Percentiles rank a stretch among this genome's conserved stretches.
These are phyloP conservation scores for Rhizoclosmatium globosum DNA, from an alignment of 192 early-diverging fungal genomes.

Conservation along the genomic window DNA sequence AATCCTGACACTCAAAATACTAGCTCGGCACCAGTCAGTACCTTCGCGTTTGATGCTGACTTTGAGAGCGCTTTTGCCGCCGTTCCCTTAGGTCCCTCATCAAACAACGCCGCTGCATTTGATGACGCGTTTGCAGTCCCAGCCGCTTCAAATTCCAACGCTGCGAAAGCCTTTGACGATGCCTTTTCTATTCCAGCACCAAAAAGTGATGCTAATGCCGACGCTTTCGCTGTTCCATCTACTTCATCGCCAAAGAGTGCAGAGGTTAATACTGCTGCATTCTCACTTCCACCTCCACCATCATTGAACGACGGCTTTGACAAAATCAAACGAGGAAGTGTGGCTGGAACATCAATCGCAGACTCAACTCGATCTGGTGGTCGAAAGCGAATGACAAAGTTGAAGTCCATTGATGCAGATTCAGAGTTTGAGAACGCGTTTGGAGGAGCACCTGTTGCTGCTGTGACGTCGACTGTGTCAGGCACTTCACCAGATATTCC, in stretches of 20 bases:
- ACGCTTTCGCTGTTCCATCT: conserved; percentile 1
- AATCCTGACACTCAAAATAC: neutral
- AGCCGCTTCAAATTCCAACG: neutral
- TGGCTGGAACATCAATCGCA: neutral
- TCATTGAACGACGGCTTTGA: conserved; percentile 10
- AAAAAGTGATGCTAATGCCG: neutral
- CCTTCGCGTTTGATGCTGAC: conserved; percentile 35
- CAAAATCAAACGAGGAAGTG: conserved; percentile 16
- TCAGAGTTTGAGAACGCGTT: conserved; percentile 35
- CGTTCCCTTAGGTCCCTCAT: neutral
- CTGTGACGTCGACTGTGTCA: neutral
- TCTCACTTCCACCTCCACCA: neutral
- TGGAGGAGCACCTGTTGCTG: neutral
- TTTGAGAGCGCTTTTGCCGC: conserved; percentile 27
- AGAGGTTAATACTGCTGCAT: neutral
- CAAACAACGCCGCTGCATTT: conserved; percentile 20
- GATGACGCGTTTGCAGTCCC: conserved; percentile 22
- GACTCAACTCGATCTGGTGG: conserved; percentile 18
- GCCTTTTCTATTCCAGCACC: conserved; percentile 27
- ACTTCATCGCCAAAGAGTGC: neutral
- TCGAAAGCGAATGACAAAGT: conserved; percentile 22
- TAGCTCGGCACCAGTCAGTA: neutral
- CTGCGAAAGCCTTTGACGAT: conserved; percentile 13
- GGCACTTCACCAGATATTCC: conserved; percentile 6
- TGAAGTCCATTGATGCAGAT: conserved; percentile 29